These are phyloP conservation scores for Candida caryicola DNA, from an alignment of 805 yeast genomes.

Conservation along the genomic window DNA sequence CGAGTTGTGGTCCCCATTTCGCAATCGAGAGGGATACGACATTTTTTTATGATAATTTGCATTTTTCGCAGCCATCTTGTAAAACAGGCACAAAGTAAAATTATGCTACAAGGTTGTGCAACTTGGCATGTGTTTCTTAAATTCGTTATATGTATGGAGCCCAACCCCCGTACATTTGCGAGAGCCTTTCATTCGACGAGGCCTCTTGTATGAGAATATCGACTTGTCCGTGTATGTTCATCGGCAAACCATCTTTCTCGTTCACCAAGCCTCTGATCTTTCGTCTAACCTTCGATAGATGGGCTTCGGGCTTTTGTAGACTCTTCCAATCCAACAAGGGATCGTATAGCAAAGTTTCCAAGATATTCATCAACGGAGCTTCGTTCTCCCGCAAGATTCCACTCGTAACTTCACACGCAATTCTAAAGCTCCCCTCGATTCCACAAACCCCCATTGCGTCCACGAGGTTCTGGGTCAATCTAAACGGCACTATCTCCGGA, in stretches of 20 bases:
- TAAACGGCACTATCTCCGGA: conserved; percentile 93
- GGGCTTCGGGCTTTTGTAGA: conserved; percentile 56
- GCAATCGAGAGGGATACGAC: too few species aligned
- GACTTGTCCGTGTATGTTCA: conserved; percentile 90
- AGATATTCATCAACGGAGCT: conserved; percentile 78
- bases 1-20: too few species aligned
- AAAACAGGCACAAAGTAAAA: not conserved
- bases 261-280: conserved; percentile 80
- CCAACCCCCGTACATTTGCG: conserved; percentile 96
- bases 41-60: not conserved
- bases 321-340: conserved; percentile 79
- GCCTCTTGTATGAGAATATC: conserved; percentile 86
- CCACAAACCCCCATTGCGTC: conserved; percentile 89
- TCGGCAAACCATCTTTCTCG: conserved; percentile 77
- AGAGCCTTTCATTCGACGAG: conserved; percentile 61
- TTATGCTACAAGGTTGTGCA: not conserved
- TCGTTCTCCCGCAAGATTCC: conserved; percentile 72
- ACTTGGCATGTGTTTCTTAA: not conserved
- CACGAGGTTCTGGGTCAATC: conserved; percentile 82
- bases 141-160: conserved; percentile 28
- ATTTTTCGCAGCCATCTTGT: conserved; percentile 1
- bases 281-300: conserved; percentile 67
- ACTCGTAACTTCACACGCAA: conserved; percentile 81
- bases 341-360: conserved; percentile 91
- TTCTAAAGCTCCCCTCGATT: conserved; percentile 85